Conservation (phyloP, 2,329 filamentous ascomycete species). For the Clathrospora elynae region DNA sequence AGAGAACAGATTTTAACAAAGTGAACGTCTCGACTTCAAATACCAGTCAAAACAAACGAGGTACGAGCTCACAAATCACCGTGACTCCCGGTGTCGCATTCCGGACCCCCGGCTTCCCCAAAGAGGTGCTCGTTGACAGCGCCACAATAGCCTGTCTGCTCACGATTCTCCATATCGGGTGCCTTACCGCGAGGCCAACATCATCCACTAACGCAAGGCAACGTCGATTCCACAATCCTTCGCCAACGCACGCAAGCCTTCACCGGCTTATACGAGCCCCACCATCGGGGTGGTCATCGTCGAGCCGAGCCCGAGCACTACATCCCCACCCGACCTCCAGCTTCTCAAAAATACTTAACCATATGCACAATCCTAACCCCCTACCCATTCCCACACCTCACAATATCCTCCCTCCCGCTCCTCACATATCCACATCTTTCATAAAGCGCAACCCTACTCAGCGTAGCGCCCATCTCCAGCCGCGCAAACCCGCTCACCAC, state of each 20-base stretch:
- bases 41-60: too few species aligned
- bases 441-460: slow-evolving; percentile 43
- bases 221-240: slow-evolving; percentile 2
- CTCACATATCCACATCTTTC: slow-evolving; percentile 43
- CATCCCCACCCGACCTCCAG: not conserved
- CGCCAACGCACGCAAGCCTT: slow-evolving; percentile 5
- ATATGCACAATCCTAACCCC: slow-evolving; percentile 43
- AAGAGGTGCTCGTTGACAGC: not conserved
- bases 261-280: slow-evolving; percentile 12
- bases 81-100: too few species aligned
- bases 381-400: slow-evolving; percentile 44
- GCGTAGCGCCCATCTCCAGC: slow-evolving; percentile 46
- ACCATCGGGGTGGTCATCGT: not conserved
- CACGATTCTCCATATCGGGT: slow-evolving; percentile 19
- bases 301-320: not conserved
- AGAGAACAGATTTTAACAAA: too few species aligned
- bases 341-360: slow-evolving; percentile 34
- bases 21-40: too few species aligned
- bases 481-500: slow-evolving; percentile 31
- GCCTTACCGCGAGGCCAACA: slow-evolving; percentile 19
- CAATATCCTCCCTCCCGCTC: slow-evolving; percentile 42
- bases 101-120: not conserved
- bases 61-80: too few species aligned
- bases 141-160: slow-evolving; percentile 4
- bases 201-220: slow-evolving; percentile 13